Conservation (phyloP, 1,139 yeast species). For the Hansenula sp. region DNA sequence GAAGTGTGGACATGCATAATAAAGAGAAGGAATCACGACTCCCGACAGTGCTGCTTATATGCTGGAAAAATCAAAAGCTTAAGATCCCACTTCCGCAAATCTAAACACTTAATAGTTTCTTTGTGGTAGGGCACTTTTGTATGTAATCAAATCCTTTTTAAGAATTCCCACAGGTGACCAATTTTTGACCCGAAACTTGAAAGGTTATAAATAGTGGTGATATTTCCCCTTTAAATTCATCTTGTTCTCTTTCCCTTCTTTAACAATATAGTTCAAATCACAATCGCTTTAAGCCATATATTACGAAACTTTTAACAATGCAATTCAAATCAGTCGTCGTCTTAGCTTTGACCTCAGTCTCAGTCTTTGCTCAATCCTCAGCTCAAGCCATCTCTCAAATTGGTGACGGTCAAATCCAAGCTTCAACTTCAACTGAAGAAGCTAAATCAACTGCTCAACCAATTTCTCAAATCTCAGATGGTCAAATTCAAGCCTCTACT, state of each 20-base stretch:
- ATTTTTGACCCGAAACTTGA: too few relatives aligned
- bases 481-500: conserved; percentile 10
- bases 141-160: too few relatives aligned
- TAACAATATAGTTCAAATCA: background rate
- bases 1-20: too few relatives aligned
- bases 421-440: conserved; percentile 12
- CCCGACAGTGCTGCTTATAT: too few relatives aligned
- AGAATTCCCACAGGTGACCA: too few relatives aligned
- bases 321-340: conserved; percentile 17
- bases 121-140: too few relatives aligned
- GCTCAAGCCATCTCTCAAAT: conserved; percentile 16
- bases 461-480: conserved; percentile 8
- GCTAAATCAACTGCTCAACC: conserved; percentile 9
- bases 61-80: too few relatives aligned
- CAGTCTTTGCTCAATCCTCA: conserved; percentile 9
- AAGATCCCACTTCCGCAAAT: too few relatives aligned
- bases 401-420: conserved; percentile 18
- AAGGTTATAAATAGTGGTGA: too few relatives aligned
- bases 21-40: too few relatives aligned
- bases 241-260: background rate
- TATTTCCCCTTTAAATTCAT: too few relatives aligned
- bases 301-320: conserved; percentile 9
- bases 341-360: conserved; percentile 8
- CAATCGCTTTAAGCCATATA: background rate
- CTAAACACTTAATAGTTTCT: too few relatives aligned